Conservation (phyloP, 768 basidiomycete genomes). For the Russula sp. region DNA sequence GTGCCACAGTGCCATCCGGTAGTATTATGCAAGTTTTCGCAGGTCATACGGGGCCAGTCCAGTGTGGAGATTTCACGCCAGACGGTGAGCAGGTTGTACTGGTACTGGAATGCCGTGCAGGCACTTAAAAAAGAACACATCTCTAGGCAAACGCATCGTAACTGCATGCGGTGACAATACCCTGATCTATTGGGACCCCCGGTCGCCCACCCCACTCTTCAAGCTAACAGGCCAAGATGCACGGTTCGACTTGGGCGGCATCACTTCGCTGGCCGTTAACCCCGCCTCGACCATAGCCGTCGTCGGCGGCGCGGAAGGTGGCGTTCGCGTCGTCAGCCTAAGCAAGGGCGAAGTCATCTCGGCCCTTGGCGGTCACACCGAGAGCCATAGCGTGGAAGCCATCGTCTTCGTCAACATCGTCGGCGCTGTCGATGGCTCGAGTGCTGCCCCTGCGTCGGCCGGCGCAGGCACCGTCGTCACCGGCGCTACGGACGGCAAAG, state of each 20-base stretch:
- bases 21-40: conserved; percentile 95
- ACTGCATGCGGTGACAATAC: conserved; percentile 78
- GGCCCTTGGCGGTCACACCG: conserved; percentile 73
- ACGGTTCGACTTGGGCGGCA: conserved; percentile 73
- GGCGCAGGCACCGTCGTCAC: conserved; percentile 67
- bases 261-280: conserved; percentile 83
- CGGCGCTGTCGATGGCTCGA: conserved; percentile 44
- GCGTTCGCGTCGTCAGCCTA: conserved; percentile 81
- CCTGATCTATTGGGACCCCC: conserved; percentile 89
- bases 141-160: conserved; percentile 75
- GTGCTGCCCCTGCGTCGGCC: conserved; percentile 39
- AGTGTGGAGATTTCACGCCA: conserved; percentile 87
- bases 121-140: neutral
- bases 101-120: neutral
- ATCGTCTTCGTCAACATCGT: conserved; percentile 77
- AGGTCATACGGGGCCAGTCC: conserved; percentile 77
- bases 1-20: conserved; percentile 78
- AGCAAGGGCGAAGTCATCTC: conserved; percentile 78
- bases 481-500: conserved; percentile 90
- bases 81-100: conserved; percentile 48
- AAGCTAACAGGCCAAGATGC: conserved; percentile 66
- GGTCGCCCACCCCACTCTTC: conserved; percentile 66
- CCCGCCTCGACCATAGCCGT: conserved; percentile 84
- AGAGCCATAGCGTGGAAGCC: conserved; percentile 85
- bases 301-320: conserved; percentile 79